phyloP scores from a whole-genome alignment of 208 protist species.

The Trypanosoma conorhini region DNA sequence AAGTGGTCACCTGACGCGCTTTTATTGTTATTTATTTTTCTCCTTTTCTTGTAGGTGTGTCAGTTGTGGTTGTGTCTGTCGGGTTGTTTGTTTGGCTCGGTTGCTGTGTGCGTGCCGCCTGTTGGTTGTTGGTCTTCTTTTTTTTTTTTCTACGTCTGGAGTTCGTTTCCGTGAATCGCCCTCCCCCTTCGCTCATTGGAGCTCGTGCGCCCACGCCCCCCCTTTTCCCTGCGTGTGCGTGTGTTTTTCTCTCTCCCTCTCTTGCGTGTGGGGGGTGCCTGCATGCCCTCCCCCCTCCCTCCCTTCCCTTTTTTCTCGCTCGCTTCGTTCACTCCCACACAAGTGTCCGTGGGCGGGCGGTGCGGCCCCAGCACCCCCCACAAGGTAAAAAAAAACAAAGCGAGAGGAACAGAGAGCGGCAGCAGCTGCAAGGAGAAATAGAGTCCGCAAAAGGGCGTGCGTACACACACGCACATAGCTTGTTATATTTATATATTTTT shows the following conservation, averaged over 20 bases:
- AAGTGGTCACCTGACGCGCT: conserved; percentile 7
- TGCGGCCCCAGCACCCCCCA: neutral
- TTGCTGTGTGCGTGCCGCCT: neutral
- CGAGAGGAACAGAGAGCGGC: no score
- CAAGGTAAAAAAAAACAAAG: no score
- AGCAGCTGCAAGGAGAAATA: neutral
- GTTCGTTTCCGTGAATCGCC: neutral
- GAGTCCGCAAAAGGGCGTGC: no score
- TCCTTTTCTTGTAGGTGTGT: conserved; percentile 9
- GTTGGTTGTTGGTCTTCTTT: conserved; percentile 24
- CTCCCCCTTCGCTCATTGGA: neutral
- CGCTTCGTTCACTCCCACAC: neutral
- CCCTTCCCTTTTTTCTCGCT: neutral
- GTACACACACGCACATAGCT: no score
- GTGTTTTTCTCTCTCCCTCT: neutral
- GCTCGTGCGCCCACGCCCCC: no score
- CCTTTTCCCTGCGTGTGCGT: neutral
- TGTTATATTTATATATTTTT: no score
- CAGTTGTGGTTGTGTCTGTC: conserved; percentile 9
- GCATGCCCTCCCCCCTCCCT: no score
- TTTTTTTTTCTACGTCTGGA: conserved; percentile 23
- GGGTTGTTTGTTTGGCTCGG: neutral
- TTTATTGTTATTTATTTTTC: conserved; percentile 9
- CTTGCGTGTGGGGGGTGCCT: neutral
- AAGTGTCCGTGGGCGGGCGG: neutral